phyloP scores from a whole-genome alignment of 768 basidiomycete species.

The Termitomyces sp. region DNA sequence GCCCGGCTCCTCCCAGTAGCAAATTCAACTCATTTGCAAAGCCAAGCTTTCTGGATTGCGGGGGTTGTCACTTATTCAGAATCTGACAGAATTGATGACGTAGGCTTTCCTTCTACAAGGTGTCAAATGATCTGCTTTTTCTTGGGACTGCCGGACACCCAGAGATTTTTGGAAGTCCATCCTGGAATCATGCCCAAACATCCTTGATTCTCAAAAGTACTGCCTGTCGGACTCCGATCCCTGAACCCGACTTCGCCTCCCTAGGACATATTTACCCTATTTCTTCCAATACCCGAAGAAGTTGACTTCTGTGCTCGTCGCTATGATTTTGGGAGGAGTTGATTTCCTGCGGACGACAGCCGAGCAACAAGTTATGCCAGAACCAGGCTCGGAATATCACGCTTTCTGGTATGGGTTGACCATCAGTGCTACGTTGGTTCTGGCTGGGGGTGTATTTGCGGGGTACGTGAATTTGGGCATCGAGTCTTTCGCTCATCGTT shows the following conservation, averaged over 20 bases:
- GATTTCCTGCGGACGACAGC: background rate
- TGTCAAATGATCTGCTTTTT: background rate
- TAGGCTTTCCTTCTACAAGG: background rate
- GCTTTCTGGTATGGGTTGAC: constrained; percentile 72
- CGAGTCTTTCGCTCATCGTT: background rate
- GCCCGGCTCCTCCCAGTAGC: background rate
- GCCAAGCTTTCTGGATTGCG: background rate
- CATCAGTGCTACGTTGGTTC: constrained; percentile 62
- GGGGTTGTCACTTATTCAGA: background rate
- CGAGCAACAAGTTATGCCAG: constrained; percentile 7
- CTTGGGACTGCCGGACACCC: background rate
- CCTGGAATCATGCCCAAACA: background rate
- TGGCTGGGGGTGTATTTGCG: constrained; percentile 88
- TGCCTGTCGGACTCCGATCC: background rate
- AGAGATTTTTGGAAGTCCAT: background rate
- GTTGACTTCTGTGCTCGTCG: background rate
- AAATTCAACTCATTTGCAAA: background rate
- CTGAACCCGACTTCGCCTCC: background rate
- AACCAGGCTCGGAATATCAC: constrained; percentile 37
- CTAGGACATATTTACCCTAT: no score
- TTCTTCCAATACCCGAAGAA: no score
- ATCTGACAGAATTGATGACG: background rate
- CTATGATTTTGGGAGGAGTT: background rate
- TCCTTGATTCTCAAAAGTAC: background rate
- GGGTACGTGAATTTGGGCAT: constrained; percentile 47